A percentile compares a stretch with the other conserved stretches of the same genome.
Evolutionary conservation across 2,329 filamentous ascomycete species (phyloP).

Genomic region (Colletotrichum endophyticum): DNA sequence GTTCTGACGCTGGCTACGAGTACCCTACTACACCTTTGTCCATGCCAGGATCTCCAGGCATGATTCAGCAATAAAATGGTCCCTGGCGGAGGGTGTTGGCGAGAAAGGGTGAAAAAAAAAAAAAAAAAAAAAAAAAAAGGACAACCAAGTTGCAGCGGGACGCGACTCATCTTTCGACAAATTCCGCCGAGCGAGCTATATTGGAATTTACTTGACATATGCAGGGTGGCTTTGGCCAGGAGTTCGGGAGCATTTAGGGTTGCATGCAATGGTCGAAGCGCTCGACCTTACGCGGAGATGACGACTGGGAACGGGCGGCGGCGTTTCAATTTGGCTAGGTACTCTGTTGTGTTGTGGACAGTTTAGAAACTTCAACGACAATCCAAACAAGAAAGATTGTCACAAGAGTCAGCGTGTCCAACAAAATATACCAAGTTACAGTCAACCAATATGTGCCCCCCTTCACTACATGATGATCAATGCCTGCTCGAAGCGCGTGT

Average conservation of each 20-base stretch:
- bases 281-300: constrained; percentile 28
- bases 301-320: constrained; percentile 11
- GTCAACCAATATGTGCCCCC: not conserved
- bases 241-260: constrained; percentile 7
- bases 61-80: constrained; percentile 38
- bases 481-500: not conserved
- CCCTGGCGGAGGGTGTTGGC: not conserved
- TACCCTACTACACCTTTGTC: constrained; percentile 75
- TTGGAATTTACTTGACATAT: not conserved
- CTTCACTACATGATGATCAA: not conserved
- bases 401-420: not conserved
- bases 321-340: not conserved
- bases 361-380: not conserved
- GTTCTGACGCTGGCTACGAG: constrained; percentile 66
- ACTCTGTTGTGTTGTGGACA: not conserved
- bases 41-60: constrained; percentile 72
- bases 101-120: not conserved
- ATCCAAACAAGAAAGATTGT: not conserved
- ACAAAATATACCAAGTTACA: not conserved
- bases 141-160: not conserved
- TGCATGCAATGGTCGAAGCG: constrained; percentile 26
- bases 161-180: not conserved
- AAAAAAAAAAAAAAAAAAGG: not conserved
- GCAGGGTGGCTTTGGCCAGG: constrained; percentile 3
- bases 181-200: not conserved